phyloP scores from a whole-genome alignment of 2,329 filamentous ascomycete species.

The Colletotrichum musae region DNA sequence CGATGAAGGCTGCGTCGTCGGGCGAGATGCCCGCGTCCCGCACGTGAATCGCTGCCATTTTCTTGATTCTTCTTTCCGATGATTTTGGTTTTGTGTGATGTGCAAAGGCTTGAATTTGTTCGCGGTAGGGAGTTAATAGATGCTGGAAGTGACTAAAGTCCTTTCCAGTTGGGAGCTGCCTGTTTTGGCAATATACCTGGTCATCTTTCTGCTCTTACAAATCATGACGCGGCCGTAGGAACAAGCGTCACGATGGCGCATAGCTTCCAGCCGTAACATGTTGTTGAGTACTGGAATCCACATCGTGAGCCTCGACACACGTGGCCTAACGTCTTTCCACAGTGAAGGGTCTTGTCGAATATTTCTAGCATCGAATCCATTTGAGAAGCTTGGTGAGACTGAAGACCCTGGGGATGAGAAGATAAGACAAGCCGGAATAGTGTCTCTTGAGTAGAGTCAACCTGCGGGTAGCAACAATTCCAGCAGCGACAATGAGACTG shows the following conservation, averaged over 20 bases:
- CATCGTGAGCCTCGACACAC: too few species aligned
- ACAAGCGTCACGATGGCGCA: too few species aligned
- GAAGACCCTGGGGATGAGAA: neutral
- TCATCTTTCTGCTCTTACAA: neutral
- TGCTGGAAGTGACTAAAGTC: neutral
- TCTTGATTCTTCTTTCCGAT: neutral
- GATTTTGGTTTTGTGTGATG: neutral
- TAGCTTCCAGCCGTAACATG: too few species aligned
- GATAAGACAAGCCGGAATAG: neutral
- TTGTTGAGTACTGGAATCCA: too few species aligned
- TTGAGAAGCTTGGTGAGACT: too few species aligned
- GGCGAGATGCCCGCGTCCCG: slow-evolving; percentile 43
- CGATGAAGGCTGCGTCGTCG: slow-evolving; percentile 49
- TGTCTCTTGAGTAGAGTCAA: neutral
- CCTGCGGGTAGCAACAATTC: too few species aligned
- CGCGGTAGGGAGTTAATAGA: neutral
- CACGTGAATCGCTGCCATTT: slow-evolving; percentile 39
- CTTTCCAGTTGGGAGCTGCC: neutral
- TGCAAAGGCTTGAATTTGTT: neutral
- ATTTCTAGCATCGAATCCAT: too few species aligned
- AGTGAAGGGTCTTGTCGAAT: too few species aligned
- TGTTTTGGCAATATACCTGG: neutral
- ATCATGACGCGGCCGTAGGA: too few species aligned
- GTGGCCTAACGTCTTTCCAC: too few species aligned
- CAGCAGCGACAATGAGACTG: too few species aligned